Percentiles rank a stretch among this genome's conserved stretches.
Conservation (phyloP, 2,329 filamentous ascomycete species). For the Colletotrichum endophyticum region DNA sequence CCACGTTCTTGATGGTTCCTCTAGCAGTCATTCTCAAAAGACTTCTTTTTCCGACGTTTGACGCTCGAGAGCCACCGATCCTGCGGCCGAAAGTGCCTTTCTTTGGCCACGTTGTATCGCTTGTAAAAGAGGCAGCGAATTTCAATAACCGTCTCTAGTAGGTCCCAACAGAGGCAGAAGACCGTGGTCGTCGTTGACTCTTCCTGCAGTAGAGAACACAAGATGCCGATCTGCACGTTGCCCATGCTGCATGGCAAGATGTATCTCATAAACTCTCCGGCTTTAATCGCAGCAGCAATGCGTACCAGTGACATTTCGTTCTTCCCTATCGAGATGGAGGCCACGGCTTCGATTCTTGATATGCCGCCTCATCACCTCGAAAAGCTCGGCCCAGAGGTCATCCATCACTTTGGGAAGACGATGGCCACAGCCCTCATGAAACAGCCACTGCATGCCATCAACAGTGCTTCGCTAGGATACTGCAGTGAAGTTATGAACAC, state of each 20-base stretch:
- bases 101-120: constrained; percentile 50
- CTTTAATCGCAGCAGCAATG: constrained; percentile 43
- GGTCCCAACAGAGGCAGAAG: background rate
- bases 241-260: constrained; percentile 46
- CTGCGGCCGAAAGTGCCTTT: constrained; percentile 44
- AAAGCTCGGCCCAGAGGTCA: constrained; percentile 26
- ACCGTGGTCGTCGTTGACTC: background rate
- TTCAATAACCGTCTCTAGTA: constrained; percentile 45
- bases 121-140: constrained; percentile 38
- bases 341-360: constrained; percentile 40
- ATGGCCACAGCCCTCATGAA: constrained; percentile 38
- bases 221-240: constrained; percentile 45
- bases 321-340: constrained; percentile 42
- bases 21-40: background rate
- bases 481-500: constrained; percentile 33
- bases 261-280: constrained; percentile 49
- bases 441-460: constrained; percentile 36
- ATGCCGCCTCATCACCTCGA: constrained; percentile 30
- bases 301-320: constrained; percentile 48
- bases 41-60: constrained; percentile 16
- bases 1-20: background rate
- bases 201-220: constrained; percentile 24
- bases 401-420: constrained; percentile 38
- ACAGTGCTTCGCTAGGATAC: constrained; percentile 36
- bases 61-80: constrained; percentile 46